These are phyloP conservation scores for Striga asiatica DNA, from an alignment of 257 asterid species.

Conservation along the genomic window DNA sequence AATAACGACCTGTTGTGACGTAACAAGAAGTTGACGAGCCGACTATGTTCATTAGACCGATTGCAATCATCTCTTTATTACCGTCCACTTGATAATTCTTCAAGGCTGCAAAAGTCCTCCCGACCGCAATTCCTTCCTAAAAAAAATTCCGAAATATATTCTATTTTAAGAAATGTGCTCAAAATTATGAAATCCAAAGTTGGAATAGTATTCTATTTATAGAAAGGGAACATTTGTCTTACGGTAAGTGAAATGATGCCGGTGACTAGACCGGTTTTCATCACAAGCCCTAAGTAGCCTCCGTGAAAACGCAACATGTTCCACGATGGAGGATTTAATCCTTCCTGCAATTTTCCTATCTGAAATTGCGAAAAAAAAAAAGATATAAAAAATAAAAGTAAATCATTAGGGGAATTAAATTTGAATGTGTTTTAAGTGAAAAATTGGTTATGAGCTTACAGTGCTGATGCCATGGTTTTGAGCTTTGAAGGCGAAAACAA, in stretches of 20 bases:
- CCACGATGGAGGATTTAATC: slow-evolving; percentile 72
- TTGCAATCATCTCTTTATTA: slow-evolving; percentile 78
- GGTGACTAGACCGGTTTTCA: slow-evolving; percentile 59
- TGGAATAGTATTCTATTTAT: too few species aligned
- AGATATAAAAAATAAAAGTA: too few species aligned
- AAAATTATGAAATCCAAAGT: too few species aligned
- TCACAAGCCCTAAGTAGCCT: slow-evolving; percentile 43
- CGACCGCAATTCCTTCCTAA: slow-evolving; percentile 86
- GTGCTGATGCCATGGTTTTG: slow-evolving; percentile 59
- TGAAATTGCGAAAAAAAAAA: slow-evolving; percentile 13
- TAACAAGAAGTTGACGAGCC: slow-evolving; percentile 74
- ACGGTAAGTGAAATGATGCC: slow-evolving; percentile 77
- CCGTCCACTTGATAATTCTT: slow-evolving; percentile 79
- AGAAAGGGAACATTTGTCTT: slow-evolving; percentile 14
- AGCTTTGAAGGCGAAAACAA: slow-evolving; percentile 52
- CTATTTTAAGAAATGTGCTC: too few species aligned
- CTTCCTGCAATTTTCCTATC: slow-evolving; percentile 60
- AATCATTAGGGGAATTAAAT: too few species aligned
- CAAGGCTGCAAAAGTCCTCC: slow-evolving; percentile 73
- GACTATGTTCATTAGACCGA: slow-evolving; percentile 62
- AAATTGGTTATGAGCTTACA: slow-evolving; percentile 38
- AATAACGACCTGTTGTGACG: slow-evolving; percentile 43
- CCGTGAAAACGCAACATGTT: slow-evolving; percentile 59
- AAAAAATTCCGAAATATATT: too few species aligned
- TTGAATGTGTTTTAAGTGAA: too few species aligned